Percentiles rank a stretch among this genome's conserved stretches.
Evolutionary conservation across 345 rosid species (phyloP).

Genomic region (Conringia planisiliqua): DNA sequence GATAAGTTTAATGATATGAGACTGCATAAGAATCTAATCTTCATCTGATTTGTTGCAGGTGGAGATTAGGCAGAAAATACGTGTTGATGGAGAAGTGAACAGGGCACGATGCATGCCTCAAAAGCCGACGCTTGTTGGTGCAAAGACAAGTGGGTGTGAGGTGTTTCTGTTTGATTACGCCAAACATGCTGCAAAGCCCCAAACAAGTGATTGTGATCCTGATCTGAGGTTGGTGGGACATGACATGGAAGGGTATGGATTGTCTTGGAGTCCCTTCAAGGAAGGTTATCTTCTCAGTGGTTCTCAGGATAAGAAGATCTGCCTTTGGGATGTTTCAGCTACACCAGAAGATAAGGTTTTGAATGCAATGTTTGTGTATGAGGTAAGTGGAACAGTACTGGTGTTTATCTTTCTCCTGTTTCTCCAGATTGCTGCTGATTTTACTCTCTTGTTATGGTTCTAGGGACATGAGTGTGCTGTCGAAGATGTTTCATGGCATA

Average conservation of each 20-base stretch:
- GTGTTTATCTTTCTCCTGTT: neutral
- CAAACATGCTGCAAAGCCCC: constrained; percentile 48
- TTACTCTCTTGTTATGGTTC: neutral
- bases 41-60: constrained; percentile 43
- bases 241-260: constrained; percentile 84
- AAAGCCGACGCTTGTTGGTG: constrained; percentile 60
- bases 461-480: constrained; percentile 77
- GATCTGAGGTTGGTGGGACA: constrained; percentile 86
- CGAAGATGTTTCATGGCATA: constrained; percentile 91
- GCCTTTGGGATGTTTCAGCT: constrained; percentile 86
- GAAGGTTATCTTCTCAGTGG: constrained; percentile 88
- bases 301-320: constrained; percentile 77
- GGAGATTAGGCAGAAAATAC: constrained; percentile 71
- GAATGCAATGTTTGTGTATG: constrained; percentile 58
- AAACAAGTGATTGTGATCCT: constrained; percentile 57
- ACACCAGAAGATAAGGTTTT: constrained; percentile 52
- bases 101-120: constrained; percentile 93
- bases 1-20: neutral
- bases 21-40: too few species aligned
- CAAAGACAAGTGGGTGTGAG: constrained; percentile 77
- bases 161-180: constrained; percentile 72
- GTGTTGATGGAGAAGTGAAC: constrained; percentile 90
- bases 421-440: constrained; percentile 13
- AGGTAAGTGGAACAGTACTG: constrained; percentile 42
- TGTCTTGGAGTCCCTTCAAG: constrained; percentile 88